Base-by-base conservation (phyloP, 164 flowering plant genomes). In the Tetracentron sinense region DNA sequence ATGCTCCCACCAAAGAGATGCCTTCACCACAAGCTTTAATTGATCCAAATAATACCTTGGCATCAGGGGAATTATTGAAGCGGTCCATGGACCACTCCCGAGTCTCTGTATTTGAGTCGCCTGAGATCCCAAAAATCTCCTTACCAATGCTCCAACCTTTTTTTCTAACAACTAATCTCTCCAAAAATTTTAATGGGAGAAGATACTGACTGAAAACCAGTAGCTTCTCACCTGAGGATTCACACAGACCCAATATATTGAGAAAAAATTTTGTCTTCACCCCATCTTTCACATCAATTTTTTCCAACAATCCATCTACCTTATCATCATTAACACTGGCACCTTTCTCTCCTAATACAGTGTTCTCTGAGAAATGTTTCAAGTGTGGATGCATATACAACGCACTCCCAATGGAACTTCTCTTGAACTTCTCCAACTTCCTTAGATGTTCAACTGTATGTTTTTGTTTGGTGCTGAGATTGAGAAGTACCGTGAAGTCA, bases 1-100 rank as follows among this genome's bases (percentile, higher is more conserved):
- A 90, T 47, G 97, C 97, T n/a, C 98, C 98, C 7, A 93, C 97
- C 44, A 93, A 72, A 15, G 98, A 93, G 12, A 93, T 93, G 2
- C 98, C 97, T 65, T 93, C 98, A 1, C 96, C 98, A 61, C 98
- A 93, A 6, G 97, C 97, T 68, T 84, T 90, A 42, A 90, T 88
- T 0, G 96, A 90, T 15, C 97, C 97, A 72, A 90, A 90, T 48
- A 93, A 79, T 2, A 93, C 85, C 66, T 77, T 82, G 3, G 96
- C 92, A 69, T 83, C 83, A 30, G 89, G 71, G 2, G 90, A 84
- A n/a, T 60, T 77, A 73, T 93, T 93, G 62, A 93, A 90, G 6
- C 51, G 75, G 0, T 90, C 90, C 92, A 90, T 82, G 0, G 85
- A 68, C 64, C 38, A 60, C 62, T 87, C 96, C 26, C 97, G 69